Conservation (phyloP, 225 moss, liverwort and hornwort genomes). For the Pleurozium schreberi region DNA sequence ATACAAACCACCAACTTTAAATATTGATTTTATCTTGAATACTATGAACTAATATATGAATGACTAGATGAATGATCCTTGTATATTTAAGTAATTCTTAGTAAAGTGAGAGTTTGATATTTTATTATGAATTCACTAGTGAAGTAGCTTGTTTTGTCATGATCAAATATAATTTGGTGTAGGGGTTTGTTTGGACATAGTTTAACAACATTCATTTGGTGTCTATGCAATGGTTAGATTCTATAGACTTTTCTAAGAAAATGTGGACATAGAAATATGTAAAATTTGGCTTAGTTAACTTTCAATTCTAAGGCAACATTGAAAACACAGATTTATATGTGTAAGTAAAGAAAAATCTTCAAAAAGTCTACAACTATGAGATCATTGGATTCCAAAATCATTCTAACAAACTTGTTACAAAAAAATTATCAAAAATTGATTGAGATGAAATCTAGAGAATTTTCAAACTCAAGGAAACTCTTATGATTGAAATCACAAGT, state of each 20-base stretch:
- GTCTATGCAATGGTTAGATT: neutral
- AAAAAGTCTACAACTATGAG: neutral
- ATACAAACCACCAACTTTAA: rapidly evolving
- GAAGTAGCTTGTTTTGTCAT: neutral
- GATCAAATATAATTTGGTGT: rapidly evolving
- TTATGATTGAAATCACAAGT: neutral
- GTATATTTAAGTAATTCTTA: neutral
- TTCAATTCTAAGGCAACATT: neutral
- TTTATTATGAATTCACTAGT: rapidly evolving
- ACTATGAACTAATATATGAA: neutral
- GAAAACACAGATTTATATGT: neutral
- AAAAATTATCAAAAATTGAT: neutral
- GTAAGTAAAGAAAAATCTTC: no score
- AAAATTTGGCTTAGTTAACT: rapidly evolving
- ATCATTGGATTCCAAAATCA: neutral
- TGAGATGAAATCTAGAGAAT: neutral
- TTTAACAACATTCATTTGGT: neutral
- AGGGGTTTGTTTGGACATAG: rapidly evolving
- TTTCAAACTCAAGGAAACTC: no score
- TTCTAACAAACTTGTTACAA: neutral
- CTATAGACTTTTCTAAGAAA: neutral
- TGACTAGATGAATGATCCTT: neutral
- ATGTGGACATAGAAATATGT: neutral
- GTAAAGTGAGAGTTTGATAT: rapidly evolving
- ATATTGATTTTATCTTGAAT: neutral